Base-by-base conservation (phyloP, 441 rosid species). In the Populus hybrid region DNA sequence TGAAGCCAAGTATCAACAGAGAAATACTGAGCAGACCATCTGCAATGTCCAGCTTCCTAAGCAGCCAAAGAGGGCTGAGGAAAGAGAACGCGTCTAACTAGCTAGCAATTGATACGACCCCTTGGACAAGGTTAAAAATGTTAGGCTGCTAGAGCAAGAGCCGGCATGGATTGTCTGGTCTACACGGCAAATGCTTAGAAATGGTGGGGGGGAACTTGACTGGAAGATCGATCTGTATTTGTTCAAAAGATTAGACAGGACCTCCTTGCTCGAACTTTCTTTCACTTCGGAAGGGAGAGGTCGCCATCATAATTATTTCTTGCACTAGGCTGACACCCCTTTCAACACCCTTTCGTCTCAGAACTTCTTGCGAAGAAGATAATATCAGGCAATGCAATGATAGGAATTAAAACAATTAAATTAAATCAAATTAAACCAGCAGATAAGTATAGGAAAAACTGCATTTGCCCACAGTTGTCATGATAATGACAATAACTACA, bases 101-200 rank as follows among this genome's bases (percentile, higher is more conserved):
- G 76, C 42, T 21, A 16, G 76, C 28, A 1, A 11, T 35, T 36
- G 71, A 35, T 16, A 65, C 6, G 53, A 76, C 42, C 65, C 65
- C 50, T 12, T 2, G 7, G 36, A 71, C 29, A 72, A 53, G 56
- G 64, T 36, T 73, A 64, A 79, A 79, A 75, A 79, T 70, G 82
- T 79, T 82, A 74, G 87, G 87, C 84, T 18, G 56, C 23, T 2
- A 53, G 53, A 74, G 64, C 9, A 16, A 23, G 35, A 21, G 36
- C 45, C 24, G 16, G 1, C 9, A 9, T 31, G 77, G 28, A 3
- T 66, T 31, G 35, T 79, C 76, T 64, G 80, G 86, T 82, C 84
- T 61, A 79, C 85, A 82, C 83, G 85, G 86, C 86, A 77, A 50
- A 45, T 73, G 81, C 61, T 42, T 64, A 40, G 77, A 71, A 73